Percentiles rank a stretch among this genome's conserved stretches.
These are phyloP conservation scores for Hemisphaericaspora xylofermentans DNA, from an alignment of 1,139 yeast genomes.

Conservation along the genomic window DNA sequence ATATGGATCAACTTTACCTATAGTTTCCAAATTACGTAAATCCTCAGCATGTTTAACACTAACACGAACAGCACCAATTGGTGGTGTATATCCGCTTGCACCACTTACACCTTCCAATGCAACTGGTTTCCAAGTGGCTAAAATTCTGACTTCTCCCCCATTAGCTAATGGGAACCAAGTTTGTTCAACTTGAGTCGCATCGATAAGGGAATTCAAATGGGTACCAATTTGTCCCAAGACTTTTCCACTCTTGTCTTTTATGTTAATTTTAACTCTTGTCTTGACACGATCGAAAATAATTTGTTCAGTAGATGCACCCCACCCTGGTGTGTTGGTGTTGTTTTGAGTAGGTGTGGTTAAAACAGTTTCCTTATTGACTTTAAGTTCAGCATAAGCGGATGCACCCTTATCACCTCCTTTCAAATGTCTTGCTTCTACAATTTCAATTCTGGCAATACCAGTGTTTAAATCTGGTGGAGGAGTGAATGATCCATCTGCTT, in stretches of 20 bases:
- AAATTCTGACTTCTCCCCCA: conserved; percentile 73
- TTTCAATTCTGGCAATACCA: conserved; percentile 71
- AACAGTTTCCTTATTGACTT: conserved; percentile 59
- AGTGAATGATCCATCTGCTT: conserved; percentile 81
- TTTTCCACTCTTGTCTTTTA: conserved; percentile 61
- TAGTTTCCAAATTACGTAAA: conserved; percentile 77
- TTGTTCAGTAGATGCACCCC: conserved; percentile 65
- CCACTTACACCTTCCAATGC: conserved; percentile 64
- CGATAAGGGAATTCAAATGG: conserved; percentile 67
- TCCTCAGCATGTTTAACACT: conserved; percentile 68
- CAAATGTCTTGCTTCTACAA: conserved; percentile 54
- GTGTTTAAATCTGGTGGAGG: conserved; percentile 93
- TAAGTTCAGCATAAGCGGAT: conserved; percentile 70
- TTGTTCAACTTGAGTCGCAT: conserved; percentile 74
- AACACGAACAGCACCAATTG: conserved; percentile 87
- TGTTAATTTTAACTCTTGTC: conserved; percentile 61
- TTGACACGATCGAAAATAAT: conserved; percentile 74
- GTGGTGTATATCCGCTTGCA: conserved; percentile 81
- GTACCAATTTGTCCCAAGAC: conserved; percentile 62
- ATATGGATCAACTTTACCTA: conserved; percentile 93
- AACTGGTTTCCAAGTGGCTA: conserved; percentile 85
- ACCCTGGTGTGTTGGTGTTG: conserved; percentile 66
- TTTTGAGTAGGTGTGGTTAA: conserved; percentile 58
- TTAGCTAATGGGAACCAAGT: conserved; percentile 68
- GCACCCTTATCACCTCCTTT: conserved; percentile 45